Percentiles rank a stretch among this genome's conserved stretches.
Conservation (phyloP, 2,329 filamentous ascomycete genomes). For the Colletotrichum spinosum region DNA sequence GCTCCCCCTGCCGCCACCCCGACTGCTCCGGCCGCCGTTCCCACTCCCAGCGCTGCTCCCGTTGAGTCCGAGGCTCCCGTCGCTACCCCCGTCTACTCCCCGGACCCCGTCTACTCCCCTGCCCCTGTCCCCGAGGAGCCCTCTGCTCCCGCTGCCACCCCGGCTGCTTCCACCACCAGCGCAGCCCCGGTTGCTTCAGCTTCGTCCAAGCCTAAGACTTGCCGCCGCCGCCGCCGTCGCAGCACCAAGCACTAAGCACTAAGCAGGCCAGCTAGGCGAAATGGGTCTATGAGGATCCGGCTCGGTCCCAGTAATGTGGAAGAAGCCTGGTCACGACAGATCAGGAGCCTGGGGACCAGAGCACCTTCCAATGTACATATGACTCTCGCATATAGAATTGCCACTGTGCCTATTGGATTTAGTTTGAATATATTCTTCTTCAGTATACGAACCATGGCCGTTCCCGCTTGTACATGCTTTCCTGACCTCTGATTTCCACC, state of each 20-base stretch:
- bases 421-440: constrained; percentile 28
- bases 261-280: constrained; percentile 29
- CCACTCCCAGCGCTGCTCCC: constrained; percentile 21
- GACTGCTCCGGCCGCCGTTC: constrained; percentile 15
- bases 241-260: constrained; percentile 28
- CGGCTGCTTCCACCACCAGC: constrained; percentile 25
- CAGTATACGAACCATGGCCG: constrained; percentile 5
- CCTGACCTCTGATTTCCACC: too few species aligned
- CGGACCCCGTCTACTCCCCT: constrained; percentile 18
- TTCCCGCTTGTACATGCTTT: not conserved
- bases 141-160: constrained; percentile 25
- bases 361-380: constrained; percentile 34
- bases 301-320: not conserved
- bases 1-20: constrained; percentile 9
- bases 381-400: constrained; percentile 27
- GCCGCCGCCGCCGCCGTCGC: constrained; percentile 34
- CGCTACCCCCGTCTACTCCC: constrained; percentile 9
- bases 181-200: constrained; percentile 20
- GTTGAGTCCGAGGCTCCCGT: constrained; percentile 17
- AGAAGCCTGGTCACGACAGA: not conserved
- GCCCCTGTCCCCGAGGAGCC: constrained; percentile 30
- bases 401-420: constrained; percentile 26
- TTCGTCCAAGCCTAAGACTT: constrained; percentile 27
- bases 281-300: not conserved
- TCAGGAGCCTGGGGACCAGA: not conserved